phyloP scores from a whole-genome alignment of 2,329 filamentous ascomycete species.

The Monosporascus cannonballus region DNA sequence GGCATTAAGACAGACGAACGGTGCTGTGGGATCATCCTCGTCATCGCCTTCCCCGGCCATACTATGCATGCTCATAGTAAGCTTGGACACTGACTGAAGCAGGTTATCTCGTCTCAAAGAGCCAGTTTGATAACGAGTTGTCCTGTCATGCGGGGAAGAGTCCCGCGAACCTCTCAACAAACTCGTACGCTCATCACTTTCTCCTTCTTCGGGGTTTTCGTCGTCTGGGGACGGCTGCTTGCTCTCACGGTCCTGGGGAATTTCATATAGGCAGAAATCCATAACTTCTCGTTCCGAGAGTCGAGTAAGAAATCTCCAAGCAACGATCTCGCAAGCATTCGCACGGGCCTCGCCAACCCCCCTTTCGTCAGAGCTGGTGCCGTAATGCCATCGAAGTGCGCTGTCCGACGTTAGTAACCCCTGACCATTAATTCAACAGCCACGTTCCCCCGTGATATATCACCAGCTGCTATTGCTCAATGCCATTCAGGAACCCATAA shows the following conservation, averaged over 20 bases:
- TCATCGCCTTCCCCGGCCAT: constrained; percentile 36
- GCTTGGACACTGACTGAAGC: constrained; percentile 47
- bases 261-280: constrained; percentile 67
- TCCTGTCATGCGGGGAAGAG: constrained; percentile 9
- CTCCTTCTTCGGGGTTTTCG: constrained; percentile 28
- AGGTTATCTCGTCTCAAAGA: constrained; percentile 43
- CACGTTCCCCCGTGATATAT: background rate
- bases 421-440: background rate
- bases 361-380: constrained; percentile 55
- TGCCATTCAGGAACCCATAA: too few relatives aligned
- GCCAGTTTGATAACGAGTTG: constrained; percentile 26
- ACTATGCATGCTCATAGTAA: constrained; percentile 42
- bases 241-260: constrained; percentile 41
- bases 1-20: constrained; percentile 76
- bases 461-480: too few relatives aligned
- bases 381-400: constrained; percentile 69
- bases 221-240: constrained; percentile 15
- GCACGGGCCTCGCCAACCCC: constrained; percentile 63
- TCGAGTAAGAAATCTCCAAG: constrained; percentile 69
- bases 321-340: constrained; percentile 73
- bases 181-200: constrained; percentile 42
- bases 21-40: constrained; percentile 58
- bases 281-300: constrained; percentile 69
- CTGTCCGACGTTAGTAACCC: constrained; percentile 32
- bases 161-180: constrained; percentile 32